Percentiles rank a stretch among this genome's conserved stretches.
phyloP scores from a whole-genome alignment of 1,284 basidiomycete species.

The Cryptococcus sp. region DNA sequence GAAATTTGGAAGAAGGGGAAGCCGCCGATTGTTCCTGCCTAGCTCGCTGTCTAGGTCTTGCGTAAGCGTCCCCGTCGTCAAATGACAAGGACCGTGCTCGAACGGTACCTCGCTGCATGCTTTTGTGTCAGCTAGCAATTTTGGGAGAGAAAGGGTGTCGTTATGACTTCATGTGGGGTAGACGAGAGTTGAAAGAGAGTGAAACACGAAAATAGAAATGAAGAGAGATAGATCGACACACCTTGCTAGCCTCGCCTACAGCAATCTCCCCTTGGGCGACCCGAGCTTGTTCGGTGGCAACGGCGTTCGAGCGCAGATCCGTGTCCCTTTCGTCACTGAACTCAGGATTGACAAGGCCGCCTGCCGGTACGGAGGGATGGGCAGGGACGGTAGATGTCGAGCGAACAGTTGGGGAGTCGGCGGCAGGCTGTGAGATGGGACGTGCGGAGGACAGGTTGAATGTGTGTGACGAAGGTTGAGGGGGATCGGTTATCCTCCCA shows the following conservation, averaged over 20 bases:
- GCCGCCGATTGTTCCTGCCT: constrained; percentile 9
- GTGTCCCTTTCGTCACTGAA: no score
- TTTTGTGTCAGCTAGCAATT: neutral
- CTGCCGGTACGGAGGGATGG: neutral
- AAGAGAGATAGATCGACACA: no score
- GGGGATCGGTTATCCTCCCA: constrained; percentile 1
- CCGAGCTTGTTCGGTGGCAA: neutral
- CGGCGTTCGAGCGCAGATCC: neutral
- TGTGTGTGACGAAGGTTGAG: constrained; percentile 3
- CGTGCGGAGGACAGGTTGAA: constrained; percentile 18
- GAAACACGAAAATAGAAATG: no score
- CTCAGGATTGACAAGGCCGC: neutral
- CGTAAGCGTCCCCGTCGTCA: constrained; percentile 10
- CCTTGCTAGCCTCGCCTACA: no score
- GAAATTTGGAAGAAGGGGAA: neutral
- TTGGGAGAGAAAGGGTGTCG: neutral
- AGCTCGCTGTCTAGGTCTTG: constrained; percentile 10
- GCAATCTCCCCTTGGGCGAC: no score
- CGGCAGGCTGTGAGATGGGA: neutral
- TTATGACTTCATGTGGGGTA: no score
- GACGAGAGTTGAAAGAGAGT: no score
- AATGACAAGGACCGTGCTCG: constrained; percentile 22
- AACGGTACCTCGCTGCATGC: constrained; percentile 23
- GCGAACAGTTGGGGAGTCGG: constrained; percentile 4
- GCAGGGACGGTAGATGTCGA: neutral